Base-by-base conservation (phyloP, 225 moss, liverwort and hornwort species). In the Polytrichum commune region DNA sequence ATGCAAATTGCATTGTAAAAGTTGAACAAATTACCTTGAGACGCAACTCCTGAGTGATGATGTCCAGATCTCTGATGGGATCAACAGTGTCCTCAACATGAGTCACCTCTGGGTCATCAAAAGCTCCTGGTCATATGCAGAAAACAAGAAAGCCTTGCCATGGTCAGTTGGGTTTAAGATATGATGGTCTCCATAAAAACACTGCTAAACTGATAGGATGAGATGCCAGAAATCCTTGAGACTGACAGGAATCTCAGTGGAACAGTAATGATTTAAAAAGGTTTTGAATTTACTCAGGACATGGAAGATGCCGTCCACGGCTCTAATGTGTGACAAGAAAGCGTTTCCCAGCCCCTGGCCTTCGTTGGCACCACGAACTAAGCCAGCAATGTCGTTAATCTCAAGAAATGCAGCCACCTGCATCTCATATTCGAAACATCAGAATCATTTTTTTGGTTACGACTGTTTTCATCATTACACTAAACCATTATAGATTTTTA, bases 241-340 rank as follows among this genome's bases (percentile, higher is more conserved):
- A 13, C 13, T 46, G 13, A 35, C 46, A 46, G 46, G 46, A 46
- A 46, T 46, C 46, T 16, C 46, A 46, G 13, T 46, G 46, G 46
- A 46, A 46, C 13, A 0, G 4, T 46, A 13, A 46, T 46, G 10
- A 4, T 46, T 46, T 46, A 16, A 46, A 46, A 22, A 5, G 22
- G 20, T 6, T 1, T 23, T 24, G 22, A 22, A 88, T 86, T 76
- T 88, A 91, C 91, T 90, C 64, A 98, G 63, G 67, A 98, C 98
- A 78, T 98, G 98, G 70, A 98, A 98, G 65, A 98, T 95, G 71
- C 98, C 98, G 69, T 98, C 98, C 57, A 98, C 95, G 60, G 95
- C 98, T 71, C 98, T 88, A 72, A 98, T 98, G 70, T 98, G 98
- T 27, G 98, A 98, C 63, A 98, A 79, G 74, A 98, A 98, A 71